These are phyloP conservation scores for Purpureocillium takamizusanense DNA, from an alignment of 2,329 filamentous ascomycete species.

Conservation along the genomic window DNA sequence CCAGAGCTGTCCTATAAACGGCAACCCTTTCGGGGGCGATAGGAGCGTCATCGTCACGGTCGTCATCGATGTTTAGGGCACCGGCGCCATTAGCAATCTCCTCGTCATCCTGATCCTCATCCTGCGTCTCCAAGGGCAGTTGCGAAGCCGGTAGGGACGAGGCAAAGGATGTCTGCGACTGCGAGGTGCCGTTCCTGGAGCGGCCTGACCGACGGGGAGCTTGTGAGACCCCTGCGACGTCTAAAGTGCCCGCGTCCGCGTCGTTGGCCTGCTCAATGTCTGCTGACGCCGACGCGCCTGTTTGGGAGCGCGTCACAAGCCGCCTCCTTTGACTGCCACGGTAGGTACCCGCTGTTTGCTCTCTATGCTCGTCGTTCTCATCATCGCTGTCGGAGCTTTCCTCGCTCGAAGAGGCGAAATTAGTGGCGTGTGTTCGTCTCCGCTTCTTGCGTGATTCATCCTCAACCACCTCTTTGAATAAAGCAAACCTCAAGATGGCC, in stretches of 20 bases:
- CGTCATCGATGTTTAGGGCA: slow-evolving; percentile 30
- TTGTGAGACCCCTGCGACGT: slow-evolving; percentile 4
- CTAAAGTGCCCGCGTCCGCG: too few species aligned
- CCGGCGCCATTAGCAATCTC: slow-evolving; percentile 33
- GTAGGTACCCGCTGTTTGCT: slow-evolving; percentile 37
- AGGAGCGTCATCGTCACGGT: slow-evolving; percentile 28
- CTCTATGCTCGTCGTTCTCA: slow-evolving; percentile 41
- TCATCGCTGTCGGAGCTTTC: slow-evolving; percentile 53
- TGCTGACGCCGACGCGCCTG: slow-evolving; percentile 11
- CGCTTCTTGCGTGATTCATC: slow-evolving; percentile 76
- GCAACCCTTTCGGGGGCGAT: slow-evolving; percentile 57
- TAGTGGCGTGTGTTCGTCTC: slow-evolving; percentile 55
- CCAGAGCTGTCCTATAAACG: slow-evolving; percentile 71
- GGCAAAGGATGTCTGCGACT: slow-evolving; percentile 56
- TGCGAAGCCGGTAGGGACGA: slow-evolving; percentile 75
- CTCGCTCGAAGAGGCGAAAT: slow-evolving; percentile 49
- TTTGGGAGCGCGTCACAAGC: slow-evolving; percentile 11
- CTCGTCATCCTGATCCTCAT: slow-evolving; percentile 33
- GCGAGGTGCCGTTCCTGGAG: slow-evolving; percentile 27
- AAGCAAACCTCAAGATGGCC: slow-evolving; percentile 80
- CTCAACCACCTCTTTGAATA: slow-evolving; percentile 91
- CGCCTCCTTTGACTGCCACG: slow-evolving; percentile 25
- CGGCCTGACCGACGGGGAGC: slow-evolving; percentile 33
- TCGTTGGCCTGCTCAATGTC: slow-evolving; percentile 35
- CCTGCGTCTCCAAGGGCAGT: slow-evolving; percentile 37